Evolutionary conservation across 108 stramenopile genomes (phyloP).

Genomic region (Fragilaria crotonensis): DNA sequence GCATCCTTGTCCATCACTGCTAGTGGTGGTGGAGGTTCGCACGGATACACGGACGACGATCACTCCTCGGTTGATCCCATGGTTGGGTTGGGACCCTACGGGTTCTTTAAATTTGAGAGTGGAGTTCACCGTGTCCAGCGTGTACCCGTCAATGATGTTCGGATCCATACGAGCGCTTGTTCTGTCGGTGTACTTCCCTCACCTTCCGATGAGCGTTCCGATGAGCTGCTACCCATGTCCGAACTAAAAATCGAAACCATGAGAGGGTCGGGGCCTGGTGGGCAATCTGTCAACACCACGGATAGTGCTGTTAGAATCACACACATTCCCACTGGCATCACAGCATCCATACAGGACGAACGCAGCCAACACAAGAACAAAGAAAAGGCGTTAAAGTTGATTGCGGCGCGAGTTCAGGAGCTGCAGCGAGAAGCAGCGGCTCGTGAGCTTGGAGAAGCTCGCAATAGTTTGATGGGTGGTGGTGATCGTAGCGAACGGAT

Average conservation of each 20-base stretch:
- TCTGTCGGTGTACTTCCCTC: slow-evolving; percentile 89
- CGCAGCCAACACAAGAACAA: slow-evolving; percentile 96
- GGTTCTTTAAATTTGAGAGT: slow-evolving; percentile 84
- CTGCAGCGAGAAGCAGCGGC: slow-evolving; percentile 42
- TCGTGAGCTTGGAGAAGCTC: slow-evolving; percentile 40
- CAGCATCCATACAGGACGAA: slow-evolving; percentile 95
- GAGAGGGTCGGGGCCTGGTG: slow-evolving; percentile 88
- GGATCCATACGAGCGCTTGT: slow-evolving; percentile 93
- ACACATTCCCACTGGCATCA: slow-evolving; percentile 94
- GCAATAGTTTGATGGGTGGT: slow-evolving; percentile 74
- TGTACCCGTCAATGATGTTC: slow-evolving; percentile 85
- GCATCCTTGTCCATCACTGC: slow-evolving; percentile 47
- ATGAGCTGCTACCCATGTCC: slow-evolving; percentile 41
- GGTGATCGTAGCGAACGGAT: slow-evolving; percentile 96
- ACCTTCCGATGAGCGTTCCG: slow-evolving; percentile 38
- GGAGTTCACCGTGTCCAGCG: slow-evolving; percentile 98
- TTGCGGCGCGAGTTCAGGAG: slow-evolving; percentile 78
- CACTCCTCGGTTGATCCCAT: slow-evolving; percentile 15
- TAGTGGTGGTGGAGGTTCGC: slow-evolving; percentile 19
- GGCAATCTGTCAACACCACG: slow-evolving; percentile 90
- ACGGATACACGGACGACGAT: neutral
- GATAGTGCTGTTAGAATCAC: slow-evolving; percentile 97
- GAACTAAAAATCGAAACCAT: slow-evolving; percentile 87
- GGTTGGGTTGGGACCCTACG: slow-evolving; percentile 68
- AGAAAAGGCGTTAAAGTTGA: slow-evolving; percentile 85